Base-by-base conservation (phyloP, 1,139 yeast species). In the Suhomyces guaymorum region DNA sequence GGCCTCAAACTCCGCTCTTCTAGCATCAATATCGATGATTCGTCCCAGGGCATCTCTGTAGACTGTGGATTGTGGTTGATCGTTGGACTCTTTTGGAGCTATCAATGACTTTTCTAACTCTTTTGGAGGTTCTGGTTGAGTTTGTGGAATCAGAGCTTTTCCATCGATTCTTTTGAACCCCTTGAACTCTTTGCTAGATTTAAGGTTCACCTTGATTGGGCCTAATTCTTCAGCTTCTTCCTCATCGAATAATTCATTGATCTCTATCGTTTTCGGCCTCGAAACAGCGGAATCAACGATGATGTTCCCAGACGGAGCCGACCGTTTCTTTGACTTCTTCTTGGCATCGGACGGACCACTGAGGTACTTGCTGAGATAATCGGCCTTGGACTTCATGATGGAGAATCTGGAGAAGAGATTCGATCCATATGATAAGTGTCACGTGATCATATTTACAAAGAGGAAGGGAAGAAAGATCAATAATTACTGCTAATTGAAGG, bases 31-130 rank as follows among this genome's bases (percentile, higher is more conserved):
- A 41, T 76, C 72, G 2, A 80, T 61, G 26, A 63, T 62, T 24
- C 73, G 63, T 6, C 90, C 90, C 2, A 67, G 52, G 4, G 69
- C 61, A 51, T 83, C 88, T 63, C 92, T 67, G 49, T 76, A 76
- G 0, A 82, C 68, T 0, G 86, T 79, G 32, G 66, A 64, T 11
- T 54, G 49, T 22, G 43, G 33, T 8, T 42, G 37, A 5, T 24
- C 26, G 7, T 21, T n/a, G n/a, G n/a, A n/a, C n/a, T n/a, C n/a
- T n/a, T n/a, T n/a, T n/a, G n/a, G n/a, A n/a, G n/a, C n/a, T n/a
- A n/a, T n/a, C n/a, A n/a, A n/a, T n/a, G n/a, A n/a, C n/a, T n/a
- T n/a, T n/a, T n/a, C n/a, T n/a, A n/a, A n/a, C n/a, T n/a, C n/a
- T n/a, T n/a, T n/a, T n/a, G n/a, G n/a, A n/a, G n/a, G n/a, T n/a